Percentiles rank a stretch among this genome's conserved stretches.
These are phyloP conservation scores for Aspergillus cejpii DNA, from an alignment of 2,329 filamentous ascomycete genomes.

Conservation along the genomic window DNA sequence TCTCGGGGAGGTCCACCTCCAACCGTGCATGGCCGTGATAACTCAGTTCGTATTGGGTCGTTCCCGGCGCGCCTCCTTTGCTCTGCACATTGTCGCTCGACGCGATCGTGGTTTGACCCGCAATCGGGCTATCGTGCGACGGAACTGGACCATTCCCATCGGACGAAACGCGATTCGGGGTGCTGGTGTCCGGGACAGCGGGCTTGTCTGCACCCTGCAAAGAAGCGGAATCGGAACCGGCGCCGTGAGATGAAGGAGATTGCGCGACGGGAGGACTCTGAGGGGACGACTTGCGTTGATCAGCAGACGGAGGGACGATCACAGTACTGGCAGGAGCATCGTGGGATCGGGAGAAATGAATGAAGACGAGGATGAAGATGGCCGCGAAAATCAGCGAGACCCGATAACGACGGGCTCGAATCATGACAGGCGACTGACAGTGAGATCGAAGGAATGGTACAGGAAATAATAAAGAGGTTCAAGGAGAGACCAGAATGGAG, in stretches of 20 bases:
- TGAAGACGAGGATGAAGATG: slow-evolving; percentile 41
- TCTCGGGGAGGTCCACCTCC: slow-evolving; percentile 24
- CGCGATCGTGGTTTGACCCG: not conserved
- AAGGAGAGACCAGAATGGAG: not conserved
- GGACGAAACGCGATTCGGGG: not conserved
- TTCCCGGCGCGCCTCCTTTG: slow-evolving; percentile 3
- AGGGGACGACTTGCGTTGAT: slow-evolving; percentile 10
- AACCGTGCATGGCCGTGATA: slow-evolving; percentile 31
- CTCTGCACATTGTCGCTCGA: not conserved
- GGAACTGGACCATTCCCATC: not conserved
- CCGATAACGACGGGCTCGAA: slow-evolving; percentile 46
- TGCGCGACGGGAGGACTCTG: slow-evolving; percentile 7
- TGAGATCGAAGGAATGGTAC: slow-evolving; percentile 2
- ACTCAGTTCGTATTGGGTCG: slow-evolving; percentile 3
- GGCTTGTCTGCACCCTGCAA: slow-evolving; percentile 1
- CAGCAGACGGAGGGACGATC: slow-evolving; percentile 12
- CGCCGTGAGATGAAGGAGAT: not conserved
- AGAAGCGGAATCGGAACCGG: not conserved
- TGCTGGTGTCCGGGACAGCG: not conserved
- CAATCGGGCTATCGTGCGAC: not conserved
- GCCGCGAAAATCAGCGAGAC: slow-evolving; percentile 42
- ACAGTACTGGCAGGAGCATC: slow-evolving; percentile 22
- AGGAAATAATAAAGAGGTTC: slow-evolving; percentile 1
- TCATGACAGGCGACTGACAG: slow-evolving; percentile 30
- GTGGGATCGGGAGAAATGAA: slow-evolving; percentile 47